A percentile compares a stretch with the other conserved stretches of the same genome.
These are phyloP conservation scores for Sphagnum tenellum DNA, from an alignment of 225 moss, liverwort and hornwort species.

Conservation along the genomic window DNA sequence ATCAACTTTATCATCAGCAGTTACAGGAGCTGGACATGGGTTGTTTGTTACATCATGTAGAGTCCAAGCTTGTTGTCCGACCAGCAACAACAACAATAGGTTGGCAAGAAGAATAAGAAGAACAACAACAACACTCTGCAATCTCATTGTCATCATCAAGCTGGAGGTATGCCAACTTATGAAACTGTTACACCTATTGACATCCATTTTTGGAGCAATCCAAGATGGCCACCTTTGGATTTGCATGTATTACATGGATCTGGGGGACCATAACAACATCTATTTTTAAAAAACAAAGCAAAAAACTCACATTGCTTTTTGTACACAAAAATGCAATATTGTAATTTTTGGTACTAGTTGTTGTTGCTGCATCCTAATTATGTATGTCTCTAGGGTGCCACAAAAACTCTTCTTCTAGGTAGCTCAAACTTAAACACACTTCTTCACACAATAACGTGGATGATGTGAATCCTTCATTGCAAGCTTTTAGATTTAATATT, in stretches of 20 bases:
- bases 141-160: conserved; percentile 2
- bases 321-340: too few relatives aligned
- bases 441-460: too few relatives aligned
- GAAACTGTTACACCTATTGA: conserved; percentile 14
- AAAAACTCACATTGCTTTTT: too few relatives aligned
- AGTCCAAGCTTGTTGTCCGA: conserved; percentile 13
- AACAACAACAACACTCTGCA: background rate
- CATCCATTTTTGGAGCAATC: conserved; percentile 36
- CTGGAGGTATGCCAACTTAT: conserved; percentile 12
- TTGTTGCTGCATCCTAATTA: too few relatives aligned
- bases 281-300: too few relatives aligned
- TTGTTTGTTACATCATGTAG: background rate
- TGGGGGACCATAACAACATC: background rate
- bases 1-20: conserved; percentile 21
- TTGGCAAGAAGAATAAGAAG: conserved; percentile 38
- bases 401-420: too few relatives aligned
- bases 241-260: conserved; percentile 32
- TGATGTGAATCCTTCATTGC: too few relatives aligned
- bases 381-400: too few relatives aligned
- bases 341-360: too few relatives aligned
- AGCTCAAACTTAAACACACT: too few relatives aligned
- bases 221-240: conserved; percentile 39
- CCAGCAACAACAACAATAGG: conserved; percentile 1
- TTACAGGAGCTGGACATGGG: too few relatives aligned
- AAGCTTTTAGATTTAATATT: too few relatives aligned